Percentiles rank a stretch among this genome's conserved stretches.
Evolutionary conservation across 23 red algal species (phyloP).

Genomic region (Gracilaria domingensis): DNA sequence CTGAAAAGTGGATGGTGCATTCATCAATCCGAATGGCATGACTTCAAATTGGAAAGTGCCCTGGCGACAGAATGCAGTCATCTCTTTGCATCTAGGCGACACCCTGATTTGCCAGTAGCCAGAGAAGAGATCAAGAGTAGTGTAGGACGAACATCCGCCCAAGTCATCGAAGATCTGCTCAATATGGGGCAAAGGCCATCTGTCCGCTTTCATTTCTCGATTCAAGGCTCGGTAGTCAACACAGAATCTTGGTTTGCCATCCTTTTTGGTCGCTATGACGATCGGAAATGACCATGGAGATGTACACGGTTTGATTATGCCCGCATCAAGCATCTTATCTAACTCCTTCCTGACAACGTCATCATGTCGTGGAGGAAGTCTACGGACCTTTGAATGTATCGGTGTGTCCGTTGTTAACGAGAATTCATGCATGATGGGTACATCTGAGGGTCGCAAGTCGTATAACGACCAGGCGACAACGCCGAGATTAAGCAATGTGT

Average conservation of each 20-base stretch:
- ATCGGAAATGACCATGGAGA: neutral
- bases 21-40: neutral
- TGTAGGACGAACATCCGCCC: neutral
- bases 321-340: neutral
- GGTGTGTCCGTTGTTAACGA: no score
- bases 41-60: neutral
- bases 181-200: neutral
- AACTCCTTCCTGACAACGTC: neutral
- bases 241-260: neutral
- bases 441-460: no score
- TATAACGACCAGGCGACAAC: no score
- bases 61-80: neutral
- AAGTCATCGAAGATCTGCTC: neutral
- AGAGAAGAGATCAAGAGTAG: neutral
- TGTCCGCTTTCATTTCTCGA: neutral
- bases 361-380: neutral
- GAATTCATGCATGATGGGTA: no score
- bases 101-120: neutral
- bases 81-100: neutral
- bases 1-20: neutral
- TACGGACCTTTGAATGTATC: no score
- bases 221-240: neutral
- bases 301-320: neutral
- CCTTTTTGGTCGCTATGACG: neutral
- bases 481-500: no score